A percentile compares a stretch with the other conserved stretches of the same genome.
These are phyloP conservation scores for Cystoderma amianthinum DNA, from an alignment of 768 basidiomycete genomes.

Conservation along the genomic window DNA sequence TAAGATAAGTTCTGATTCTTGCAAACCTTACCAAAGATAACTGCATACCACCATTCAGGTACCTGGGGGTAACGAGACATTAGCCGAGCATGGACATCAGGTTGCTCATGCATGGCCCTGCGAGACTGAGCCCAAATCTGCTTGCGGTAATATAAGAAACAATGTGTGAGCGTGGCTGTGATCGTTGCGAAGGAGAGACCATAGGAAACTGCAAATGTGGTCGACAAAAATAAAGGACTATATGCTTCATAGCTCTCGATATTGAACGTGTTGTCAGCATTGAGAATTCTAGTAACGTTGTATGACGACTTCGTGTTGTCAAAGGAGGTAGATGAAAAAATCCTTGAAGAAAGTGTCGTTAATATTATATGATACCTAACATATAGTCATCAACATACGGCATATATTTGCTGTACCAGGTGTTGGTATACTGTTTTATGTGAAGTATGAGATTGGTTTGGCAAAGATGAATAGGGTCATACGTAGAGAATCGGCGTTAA, in stretches of 20 bases:
- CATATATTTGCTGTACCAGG: slow-evolving; percentile 50
- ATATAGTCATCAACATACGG: no score
- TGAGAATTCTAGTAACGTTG: slow-evolving; percentile 51
- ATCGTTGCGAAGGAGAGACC: slow-evolving; percentile 79
- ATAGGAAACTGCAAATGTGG: slow-evolving; percentile 72
- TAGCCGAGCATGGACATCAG: no score
- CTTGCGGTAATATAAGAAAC: slow-evolving; percentile 64
- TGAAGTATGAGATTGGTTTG: no score
- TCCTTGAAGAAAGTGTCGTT: slow-evolving; percentile 39
- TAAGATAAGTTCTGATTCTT: neutral
- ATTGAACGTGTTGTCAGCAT: slow-evolving; percentile 47
- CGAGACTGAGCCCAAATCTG: slow-evolving; percentile 61
- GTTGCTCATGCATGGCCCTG: slow-evolving; percentile 68
- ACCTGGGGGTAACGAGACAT: slow-evolving; percentile 76
- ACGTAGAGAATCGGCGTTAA: no score
- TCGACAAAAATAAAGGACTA: slow-evolving; percentile 57
- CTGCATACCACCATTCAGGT: slow-evolving; percentile 74
- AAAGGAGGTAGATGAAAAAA: neutral
- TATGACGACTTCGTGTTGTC: slow-evolving; percentile 55
- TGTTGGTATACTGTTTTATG: slow-evolving; percentile 53
- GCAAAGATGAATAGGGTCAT: no score
- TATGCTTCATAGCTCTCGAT: slow-evolving; percentile 45
- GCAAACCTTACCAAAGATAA: slow-evolving; percentile 54
- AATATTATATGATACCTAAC: slow-evolving; percentile 28
- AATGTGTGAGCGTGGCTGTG: slow-evolving; percentile 67